A percentile compares a stretch with the other conserved stretches of the same genome.
These are phyloP conservation scores for Globisporangium canariense DNA, from an alignment of 352 stramenopile genomes.

Conservation along the genomic window DNA sequence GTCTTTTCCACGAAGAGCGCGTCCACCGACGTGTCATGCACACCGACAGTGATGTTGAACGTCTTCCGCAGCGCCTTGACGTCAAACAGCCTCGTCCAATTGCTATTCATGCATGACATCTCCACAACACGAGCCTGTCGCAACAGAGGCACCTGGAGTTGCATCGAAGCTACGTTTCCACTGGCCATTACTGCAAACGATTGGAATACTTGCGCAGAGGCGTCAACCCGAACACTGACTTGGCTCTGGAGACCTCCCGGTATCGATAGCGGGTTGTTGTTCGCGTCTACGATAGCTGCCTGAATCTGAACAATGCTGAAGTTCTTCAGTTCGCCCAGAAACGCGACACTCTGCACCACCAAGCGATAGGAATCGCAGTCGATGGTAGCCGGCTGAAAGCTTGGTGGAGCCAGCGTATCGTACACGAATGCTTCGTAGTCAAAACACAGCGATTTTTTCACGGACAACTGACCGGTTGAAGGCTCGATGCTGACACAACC, in stretches of 20 bases:
- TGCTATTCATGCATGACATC: conserved; percentile 21
- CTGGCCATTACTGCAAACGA: neutral
- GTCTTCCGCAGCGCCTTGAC: conserved; percentile 33
- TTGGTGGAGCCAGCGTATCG: conserved; percentile 15
- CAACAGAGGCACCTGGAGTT: conserved; percentile 6
- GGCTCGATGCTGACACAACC: conserved; percentile 37
- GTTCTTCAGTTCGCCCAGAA: conserved; percentile 7
- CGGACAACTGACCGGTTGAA: conserved; percentile 35
- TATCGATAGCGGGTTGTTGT: neutral
- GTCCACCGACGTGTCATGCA: conserved; percentile 34
- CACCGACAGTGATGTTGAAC: conserved; percentile 29
- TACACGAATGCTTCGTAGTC: conserved; percentile 47
- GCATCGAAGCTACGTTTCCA: neutral
- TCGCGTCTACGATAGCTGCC: neutral
- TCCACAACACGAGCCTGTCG: conserved; percentile 23
- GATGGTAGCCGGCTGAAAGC: neutral
- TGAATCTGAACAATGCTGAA: conserved; percentile 10
- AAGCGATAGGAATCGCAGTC: conserved; percentile 2
- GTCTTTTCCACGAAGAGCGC: conserved; percentile 16
- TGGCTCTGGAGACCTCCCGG: conserved; percentile 1
- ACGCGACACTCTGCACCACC: conserved; percentile 1
- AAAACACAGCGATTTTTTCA: conserved; percentile 36
- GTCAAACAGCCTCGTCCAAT: conserved; percentile 34
- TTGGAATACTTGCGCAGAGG: neutral
- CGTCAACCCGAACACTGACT: neutral